Evolutionary conservation across 2,329 filamentous ascomycete species (phyloP).

Genomic region (Cadophora malorum): DNA sequence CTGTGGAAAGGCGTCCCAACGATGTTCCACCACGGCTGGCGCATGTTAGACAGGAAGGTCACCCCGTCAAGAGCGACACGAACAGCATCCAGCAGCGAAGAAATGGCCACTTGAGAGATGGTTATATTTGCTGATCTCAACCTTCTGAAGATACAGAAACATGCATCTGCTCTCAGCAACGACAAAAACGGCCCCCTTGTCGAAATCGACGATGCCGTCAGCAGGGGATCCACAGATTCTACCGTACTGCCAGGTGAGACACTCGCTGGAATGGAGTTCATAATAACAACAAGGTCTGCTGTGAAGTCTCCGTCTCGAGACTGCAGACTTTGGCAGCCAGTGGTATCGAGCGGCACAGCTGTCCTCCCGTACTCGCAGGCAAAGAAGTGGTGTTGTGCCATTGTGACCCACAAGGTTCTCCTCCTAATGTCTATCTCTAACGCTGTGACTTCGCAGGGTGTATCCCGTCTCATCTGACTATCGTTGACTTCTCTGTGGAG

Average conservation of each 20-base stretch:
- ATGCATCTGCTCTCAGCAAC: constrained; percentile 28
- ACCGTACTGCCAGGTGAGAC: constrained; percentile 23
- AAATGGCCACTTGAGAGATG: constrained; percentile 16
- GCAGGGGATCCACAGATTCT: not conserved
- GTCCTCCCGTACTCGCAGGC: constrained; percentile 37
- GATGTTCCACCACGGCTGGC: constrained; percentile 38
- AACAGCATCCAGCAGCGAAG: constrained; percentile 28
- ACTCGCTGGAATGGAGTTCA: constrained; percentile 25
- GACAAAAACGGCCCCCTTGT: not conserved
- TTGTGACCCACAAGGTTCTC: constrained; percentile 36
- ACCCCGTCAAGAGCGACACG: constrained; percentile 32
- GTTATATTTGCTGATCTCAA: constrained; percentile 14
- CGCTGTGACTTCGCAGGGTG: constrained; percentile 16
- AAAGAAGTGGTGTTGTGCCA: constrained; percentile 34
- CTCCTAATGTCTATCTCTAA: constrained; percentile 32
- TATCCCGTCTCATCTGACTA: constrained; percentile 22
- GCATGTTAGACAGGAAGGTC: constrained; percentile 23
- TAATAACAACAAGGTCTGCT: constrained; percentile 30
- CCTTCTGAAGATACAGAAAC: constrained; percentile 33
- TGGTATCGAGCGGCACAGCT: constrained; percentile 31
- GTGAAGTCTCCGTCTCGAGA: constrained; percentile 28
- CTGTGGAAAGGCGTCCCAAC: constrained; percentile 35
- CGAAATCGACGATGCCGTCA: not conserved
- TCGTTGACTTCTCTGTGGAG: constrained; percentile 41
- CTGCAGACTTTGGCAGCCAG: constrained; percentile 27